phyloP scores from a whole-genome alignment of 768 basidiomycete genomes.

The Galerina sulciceps region DNA sequence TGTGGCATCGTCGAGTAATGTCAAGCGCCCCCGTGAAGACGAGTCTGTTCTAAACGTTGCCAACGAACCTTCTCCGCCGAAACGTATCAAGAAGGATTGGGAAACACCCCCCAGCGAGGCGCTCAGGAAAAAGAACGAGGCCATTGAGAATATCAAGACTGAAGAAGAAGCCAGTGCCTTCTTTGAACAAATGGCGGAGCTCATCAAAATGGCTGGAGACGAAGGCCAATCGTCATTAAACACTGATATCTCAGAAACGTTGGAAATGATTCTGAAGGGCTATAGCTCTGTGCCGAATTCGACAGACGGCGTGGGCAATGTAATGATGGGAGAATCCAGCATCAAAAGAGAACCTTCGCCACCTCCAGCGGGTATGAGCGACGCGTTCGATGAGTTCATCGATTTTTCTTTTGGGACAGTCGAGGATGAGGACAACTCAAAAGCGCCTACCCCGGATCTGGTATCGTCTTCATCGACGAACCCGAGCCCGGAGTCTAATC shows the following conservation, averaged over 20 bases:
- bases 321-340: slow-evolving; percentile 37
- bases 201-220: slow-evolving; percentile 51
- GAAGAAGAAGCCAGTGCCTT: slow-evolving; percentile 69
- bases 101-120: slow-evolving; percentile 61
- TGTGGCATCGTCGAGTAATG: slow-evolving; percentile 27
- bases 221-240: slow-evolving; percentile 49
- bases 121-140: slow-evolving; percentile 45
- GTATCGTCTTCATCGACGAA: slow-evolving; percentile 73
- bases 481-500: slow-evolving; percentile 75
- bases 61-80: slow-evolving; percentile 69
- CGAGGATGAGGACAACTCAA: slow-evolving; percentile 67
- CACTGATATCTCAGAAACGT: slow-evolving; percentile 59
- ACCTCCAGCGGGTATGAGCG: slow-evolving; percentile 37
- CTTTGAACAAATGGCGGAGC: slow-evolving; percentile 65
- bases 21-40: slow-evolving; percentile 60
- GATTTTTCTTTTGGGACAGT: slow-evolving; percentile 67
- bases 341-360: slow-evolving; percentile 25
- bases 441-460: slow-evolving; percentile 77
- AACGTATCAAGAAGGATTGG: slow-evolving; percentile 75
- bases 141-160: slow-evolving; percentile 57
- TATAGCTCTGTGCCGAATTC: slow-evolving; percentile 43
- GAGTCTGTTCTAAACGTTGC: slow-evolving; percentile 38
- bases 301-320: slow-evolving; percentile 38
- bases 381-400: slow-evolving; percentile 64
- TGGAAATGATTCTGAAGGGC: slow-evolving; percentile 68